A percentile compares a stretch with the other conserved stretches of the same genome.
Evolutionary conservation across 768 basidiomycete species (phyloP).

Genomic region (Mycena filopes): DNA sequence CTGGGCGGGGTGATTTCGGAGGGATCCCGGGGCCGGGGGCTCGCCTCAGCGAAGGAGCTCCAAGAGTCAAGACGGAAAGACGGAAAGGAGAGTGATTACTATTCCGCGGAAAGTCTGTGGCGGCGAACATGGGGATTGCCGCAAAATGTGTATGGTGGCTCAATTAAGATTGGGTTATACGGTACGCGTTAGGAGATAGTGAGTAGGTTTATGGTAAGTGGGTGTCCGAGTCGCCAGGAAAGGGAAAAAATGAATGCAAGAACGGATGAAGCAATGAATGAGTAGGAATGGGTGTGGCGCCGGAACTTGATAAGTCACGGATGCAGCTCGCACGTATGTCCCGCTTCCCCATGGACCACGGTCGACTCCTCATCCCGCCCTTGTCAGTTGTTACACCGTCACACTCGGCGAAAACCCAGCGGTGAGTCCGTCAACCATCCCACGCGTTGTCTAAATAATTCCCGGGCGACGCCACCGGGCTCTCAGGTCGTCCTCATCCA

Average conservation of each 20-base stretch:
- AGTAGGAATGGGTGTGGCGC: constrained; percentile 9
- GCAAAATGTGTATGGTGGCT: not conserved
- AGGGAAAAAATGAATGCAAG: not conserved
- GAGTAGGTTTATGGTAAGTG: not conserved
- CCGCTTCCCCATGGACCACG: no score
- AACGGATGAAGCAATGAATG: not conserved
- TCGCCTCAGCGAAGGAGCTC: no score
- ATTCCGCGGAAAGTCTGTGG: no score
- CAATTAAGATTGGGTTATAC: not conserved
- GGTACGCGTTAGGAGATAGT: constrained; percentile 3
- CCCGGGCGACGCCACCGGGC: not conserved
- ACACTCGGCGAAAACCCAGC: no score
- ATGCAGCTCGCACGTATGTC: no score
- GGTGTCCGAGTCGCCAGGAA: not conserved
- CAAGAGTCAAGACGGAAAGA: no score
- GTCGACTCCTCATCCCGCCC: no score
- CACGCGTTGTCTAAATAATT: constrained; percentile 18
- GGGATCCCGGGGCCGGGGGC: no score
- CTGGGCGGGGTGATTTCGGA: no score
- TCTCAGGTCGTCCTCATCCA: constrained; percentile 1
- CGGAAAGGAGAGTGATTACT: no score
- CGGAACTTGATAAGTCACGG: no score
- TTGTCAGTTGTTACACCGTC: no score
- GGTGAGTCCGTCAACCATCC: not conserved
- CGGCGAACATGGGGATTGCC: constrained; percentile 6